Base-by-base conservation (phyloP, 208 protist genomes). In the Leishmania major region DNA sequence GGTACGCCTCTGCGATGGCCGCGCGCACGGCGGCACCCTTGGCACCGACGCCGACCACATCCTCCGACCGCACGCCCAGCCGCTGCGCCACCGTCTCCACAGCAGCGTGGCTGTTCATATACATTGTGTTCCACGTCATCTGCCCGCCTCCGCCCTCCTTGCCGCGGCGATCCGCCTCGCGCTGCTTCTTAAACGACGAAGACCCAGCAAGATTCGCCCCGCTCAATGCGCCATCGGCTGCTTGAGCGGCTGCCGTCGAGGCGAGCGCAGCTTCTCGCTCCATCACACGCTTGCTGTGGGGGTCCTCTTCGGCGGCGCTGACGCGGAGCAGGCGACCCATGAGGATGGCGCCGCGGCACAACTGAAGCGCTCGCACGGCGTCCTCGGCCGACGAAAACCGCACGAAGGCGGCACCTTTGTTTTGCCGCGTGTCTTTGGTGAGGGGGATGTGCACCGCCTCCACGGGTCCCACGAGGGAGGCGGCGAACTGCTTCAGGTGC, bases 341-440 rank as follows among this genome's bases (percentile, higher is more conserved):
- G 64, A 99, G 97, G 49, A 98, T 95, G 31, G 85, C 90, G 5
- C 92, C 93, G 67, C 95, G 91, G 66, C 98, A 93, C 19, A 84
- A 82, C 71, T 84, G 81, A 69, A 97, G 83, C 0, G 96, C 97
- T 25, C 71, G 66, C 40, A 97, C 85, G 1, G 99, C 99, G 73
- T 99, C 93, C 53, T 98, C 92, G 31, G 89, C 89, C 2, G 85
- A 59, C 0, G 87, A 72, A 82, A 98, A 99, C 37, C 91, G 86
- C 25, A 99, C 90, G 87, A 98, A 99, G 37, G 92, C 98, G 2
- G 97, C 89, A 60, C 99, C 99, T 75, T 97, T 98, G 60, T 94
- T 92, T 80, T 98, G 94, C 51, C 96, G 92, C 1, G 97, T 98
- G 75, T 98, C 91, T n/a, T 85, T 86, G 37, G 99, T 99, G 22